phyloP scores from a whole-genome alignment of 495 filamentous ascomycete species.

The Polyplosphaeria fusca region DNA sequence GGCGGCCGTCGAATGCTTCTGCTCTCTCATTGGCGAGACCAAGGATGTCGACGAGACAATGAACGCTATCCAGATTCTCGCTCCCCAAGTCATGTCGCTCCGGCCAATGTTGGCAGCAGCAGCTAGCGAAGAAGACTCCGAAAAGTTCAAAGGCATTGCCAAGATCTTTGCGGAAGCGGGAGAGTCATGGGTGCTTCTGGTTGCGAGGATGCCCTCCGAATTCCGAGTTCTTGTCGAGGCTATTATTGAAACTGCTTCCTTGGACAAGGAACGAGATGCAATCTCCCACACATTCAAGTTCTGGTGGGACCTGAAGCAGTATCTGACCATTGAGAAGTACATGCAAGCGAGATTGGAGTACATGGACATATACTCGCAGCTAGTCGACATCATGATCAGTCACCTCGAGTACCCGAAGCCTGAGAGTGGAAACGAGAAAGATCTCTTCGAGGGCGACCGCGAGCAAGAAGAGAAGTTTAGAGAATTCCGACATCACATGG shows the following conservation, averaged over 20 bases:
- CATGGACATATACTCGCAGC: constrained; percentile 73
- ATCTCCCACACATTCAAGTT: constrained; percentile 90
- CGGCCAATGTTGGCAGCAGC: constrained; percentile 71
- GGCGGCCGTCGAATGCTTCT: constrained; percentile 88
- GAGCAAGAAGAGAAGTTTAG: constrained; percentile 97
- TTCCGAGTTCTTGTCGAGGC: constrained; percentile 87
- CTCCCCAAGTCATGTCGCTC: constrained; percentile 75
- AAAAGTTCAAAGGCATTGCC: constrained; percentile 82
- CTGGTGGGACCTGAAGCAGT: constrained; percentile 99
- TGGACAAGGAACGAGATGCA: constrained; percentile 83
- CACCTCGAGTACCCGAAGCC: constrained; percentile 87
- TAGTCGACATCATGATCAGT: constrained; percentile 90
- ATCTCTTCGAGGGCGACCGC: constrained; percentile 92
- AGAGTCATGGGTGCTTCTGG: constrained; percentile 86
- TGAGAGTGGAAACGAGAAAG: constrained; percentile 66
- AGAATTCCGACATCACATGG: constrained; percentile 94
- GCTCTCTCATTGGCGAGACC: constrained; percentile 86
- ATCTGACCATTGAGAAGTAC: constrained; percentile 83
- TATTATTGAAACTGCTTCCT: constrained; percentile 81
- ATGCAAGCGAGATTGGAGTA: constrained; percentile 72
- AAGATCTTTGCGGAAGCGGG: constrained; percentile 90
- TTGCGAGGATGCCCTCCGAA: constrained; percentile 74
- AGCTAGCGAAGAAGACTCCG: constrained; percentile 79
- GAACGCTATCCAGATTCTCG: constrained; percentile 74
- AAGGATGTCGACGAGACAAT: constrained; percentile 87